Conservation (phyloP, 495 filamentous ascomycete genomes). For the Thozetella sp. region DNA sequence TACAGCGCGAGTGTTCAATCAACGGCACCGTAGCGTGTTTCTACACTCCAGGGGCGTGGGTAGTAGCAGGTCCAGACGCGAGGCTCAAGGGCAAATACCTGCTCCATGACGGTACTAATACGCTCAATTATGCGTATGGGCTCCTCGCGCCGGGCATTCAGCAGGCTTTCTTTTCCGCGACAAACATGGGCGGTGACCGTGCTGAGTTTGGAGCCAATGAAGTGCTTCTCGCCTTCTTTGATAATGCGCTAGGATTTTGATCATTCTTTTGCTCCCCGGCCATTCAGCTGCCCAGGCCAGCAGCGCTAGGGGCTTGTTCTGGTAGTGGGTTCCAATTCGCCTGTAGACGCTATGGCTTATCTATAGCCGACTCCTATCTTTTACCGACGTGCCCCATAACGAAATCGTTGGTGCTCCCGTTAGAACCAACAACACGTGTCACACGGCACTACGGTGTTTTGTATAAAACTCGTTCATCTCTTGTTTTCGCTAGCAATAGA, state of each 20-base stretch:
- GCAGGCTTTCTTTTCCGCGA: slow-evolving; percentile 2
- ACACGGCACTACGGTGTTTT: too few species aligned
- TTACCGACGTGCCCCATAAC: too few species aligned
- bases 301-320: too few species aligned
- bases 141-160: slow-evolving; percentile 1
- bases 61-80: background rate
- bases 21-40: background rate
- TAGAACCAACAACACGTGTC: too few species aligned
- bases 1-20: background rate
- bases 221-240: slow-evolving; percentile 2
- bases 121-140: background rate
- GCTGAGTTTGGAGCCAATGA: background rate
- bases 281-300: too few species aligned
- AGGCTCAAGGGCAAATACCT: background rate
- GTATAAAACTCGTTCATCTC: too few species aligned
- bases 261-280: too few species aligned
- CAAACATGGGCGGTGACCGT: background rate
- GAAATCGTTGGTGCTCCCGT: too few species aligned
- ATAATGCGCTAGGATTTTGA: slow-evolving; percentile 4
- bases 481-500: too few species aligned
- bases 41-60: slow-evolving; percentile 3
- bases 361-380: too few species aligned
- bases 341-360: too few species aligned
- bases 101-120: background rate
- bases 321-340: too few species aligned